Evolutionary conservation across 2,329 filamentous ascomycete species (phyloP), one percentile per base, ranked within the genome.

Genomic region (Sporothrix euskadiensis): DNA sequence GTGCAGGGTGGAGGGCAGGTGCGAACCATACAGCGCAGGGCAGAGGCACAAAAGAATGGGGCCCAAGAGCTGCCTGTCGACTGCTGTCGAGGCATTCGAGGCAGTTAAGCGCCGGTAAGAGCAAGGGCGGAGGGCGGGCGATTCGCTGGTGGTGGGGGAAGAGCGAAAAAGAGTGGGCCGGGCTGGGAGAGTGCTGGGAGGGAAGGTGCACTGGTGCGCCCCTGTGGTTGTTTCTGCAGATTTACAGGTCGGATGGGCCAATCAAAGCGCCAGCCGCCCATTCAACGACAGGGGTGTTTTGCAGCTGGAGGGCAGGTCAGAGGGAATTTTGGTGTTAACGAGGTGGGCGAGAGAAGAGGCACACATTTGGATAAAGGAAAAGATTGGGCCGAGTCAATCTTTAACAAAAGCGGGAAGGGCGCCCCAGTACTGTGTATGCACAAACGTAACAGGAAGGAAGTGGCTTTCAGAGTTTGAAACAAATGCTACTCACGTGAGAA

Each of bases 91-190:
- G 44, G 44, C 3, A 44, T 10, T 44, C 2, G 66, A 5, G 47
- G 32, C 41, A 26, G 26, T 44, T 68, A 68, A 72, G 71, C 71
- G 71, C 71, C 71, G 61, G 71, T 41, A 70, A n/a, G 68, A 35
- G 22, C 32, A 32, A 44, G 12, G 22, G 57, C 56, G 52, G 47
- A 32, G 6, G 56, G 41, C 41, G 30, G 59, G 69, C 57, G 70
- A 71, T 65, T 71, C 57, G 70, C 70, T 65, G 57, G 26, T 35
- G 56, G 32, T 47, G 69, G 44, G 57, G 26, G n/a, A 57, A 49
- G 14, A 49, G 44, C 41, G 0, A 19, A 35, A 39, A 61, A 61
- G 16, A 39, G 61, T 65, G 61, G 59, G 61, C n/a, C 44, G 57
- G 19, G 19, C 3, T 39, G 57, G 35, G 30, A 30, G 57, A 63